Percentiles rank a stretch among this genome's conserved stretches.
Evolutionary conservation across 768 basidiomycete species (phyloP).

Genomic region (Agaricus sinodeliciosus): DNA sequence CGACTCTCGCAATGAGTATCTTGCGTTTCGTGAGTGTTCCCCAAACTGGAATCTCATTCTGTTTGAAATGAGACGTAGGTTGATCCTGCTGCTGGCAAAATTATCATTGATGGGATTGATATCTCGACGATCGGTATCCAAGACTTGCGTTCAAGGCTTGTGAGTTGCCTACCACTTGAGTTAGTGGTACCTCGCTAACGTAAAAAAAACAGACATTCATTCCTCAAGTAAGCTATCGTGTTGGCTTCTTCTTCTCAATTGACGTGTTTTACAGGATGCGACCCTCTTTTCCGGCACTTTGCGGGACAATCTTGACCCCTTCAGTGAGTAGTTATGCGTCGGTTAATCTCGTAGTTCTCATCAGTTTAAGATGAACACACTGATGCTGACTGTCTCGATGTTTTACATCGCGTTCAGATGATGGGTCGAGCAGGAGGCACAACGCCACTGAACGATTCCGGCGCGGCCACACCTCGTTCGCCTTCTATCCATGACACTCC

Average conservation of each 20-base stretch:
- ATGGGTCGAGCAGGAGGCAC: slow-evolving; percentile 46
- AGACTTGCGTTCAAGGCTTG: slow-evolving; percentile 72
- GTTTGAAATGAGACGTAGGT: slow-evolving; percentile 31
- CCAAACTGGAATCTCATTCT: background rate
- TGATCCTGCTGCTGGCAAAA: slow-evolving; percentile 69
- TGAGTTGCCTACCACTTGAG: slow-evolving; percentile 24
- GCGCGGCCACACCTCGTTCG: slow-evolving; percentile 38
- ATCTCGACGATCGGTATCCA: slow-evolving; percentile 80
- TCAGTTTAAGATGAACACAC: slow-evolving; percentile 56
- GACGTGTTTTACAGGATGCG: slow-evolving; percentile 39
- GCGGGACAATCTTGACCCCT: slow-evolving; percentile 71
- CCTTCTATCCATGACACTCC: slow-evolving; percentile 31
- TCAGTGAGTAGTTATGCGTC: slow-evolving; percentile 32
- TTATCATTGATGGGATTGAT: slow-evolving; percentile 84
- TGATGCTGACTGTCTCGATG: slow-evolving; percentile 76
- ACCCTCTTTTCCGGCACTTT: slow-evolving; percentile 78
- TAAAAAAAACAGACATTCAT: slow-evolving; percentile 59
- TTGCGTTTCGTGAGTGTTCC: slow-evolving; percentile 60
- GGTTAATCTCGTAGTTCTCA: background rate
- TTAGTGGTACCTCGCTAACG: background rate
- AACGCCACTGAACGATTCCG: slow-evolving; percentile 42
- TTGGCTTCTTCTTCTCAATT: background rate
- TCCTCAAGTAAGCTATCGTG: slow-evolving; percentile 37
- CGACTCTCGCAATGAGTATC: slow-evolving; percentile 81
- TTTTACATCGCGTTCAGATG: slow-evolving; percentile 77